Evolutionary conservation across 2,329 filamentous ascomycete species (phyloP), one percentile per base, ranked within the genome.

Genomic region (Pezicula neosporulosa): DNA sequence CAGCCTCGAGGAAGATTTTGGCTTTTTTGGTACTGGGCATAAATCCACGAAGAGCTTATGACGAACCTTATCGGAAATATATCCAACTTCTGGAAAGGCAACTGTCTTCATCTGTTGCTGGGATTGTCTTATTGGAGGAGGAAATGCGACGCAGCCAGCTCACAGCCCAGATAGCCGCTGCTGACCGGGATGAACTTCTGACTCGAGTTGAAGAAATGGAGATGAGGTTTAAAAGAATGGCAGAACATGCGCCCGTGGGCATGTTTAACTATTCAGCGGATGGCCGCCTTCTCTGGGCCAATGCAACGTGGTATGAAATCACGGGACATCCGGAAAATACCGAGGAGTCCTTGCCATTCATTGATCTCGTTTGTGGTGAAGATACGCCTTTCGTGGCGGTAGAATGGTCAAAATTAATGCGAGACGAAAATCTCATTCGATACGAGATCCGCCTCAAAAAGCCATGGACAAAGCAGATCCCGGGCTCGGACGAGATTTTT

Each of bases 381-480:
- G 41, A 21, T 15, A n/a, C 42, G 5, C 8, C 37, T 39, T 16
- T 16, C 8, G 42, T 44, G 12, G 19, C 24, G 15, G n/a, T 12
- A 8, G 19, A 28, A 9, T 44, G 42, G 42, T n/a, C 21, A 6
- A 28, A 16, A n/a, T 16, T 44, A 9, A 15, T 44, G 21, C 19
- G 16, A 12, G 42, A 28, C 12, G 19, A 16, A 9, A 16, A 13
- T 15, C 27, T 44, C 12, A 27, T 44, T 24, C 42, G 42, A 1
- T 44, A 44, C 28, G 42, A 44, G 27, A 44, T 44, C 21, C 42
- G 27, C n/a, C 21, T 44, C 10, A 44, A 44, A 24, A 44, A 44
- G 27, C 42, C 27, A 28, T 44, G 42, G 42, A 44, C 27, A 15
- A 44, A 44, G 21, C 42, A 44, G 28, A 24, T 44, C 16, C 42